Evolutionary conservation across 805 yeast species (phyloP).

Genomic region (Yarrowia hollandica): DNA sequence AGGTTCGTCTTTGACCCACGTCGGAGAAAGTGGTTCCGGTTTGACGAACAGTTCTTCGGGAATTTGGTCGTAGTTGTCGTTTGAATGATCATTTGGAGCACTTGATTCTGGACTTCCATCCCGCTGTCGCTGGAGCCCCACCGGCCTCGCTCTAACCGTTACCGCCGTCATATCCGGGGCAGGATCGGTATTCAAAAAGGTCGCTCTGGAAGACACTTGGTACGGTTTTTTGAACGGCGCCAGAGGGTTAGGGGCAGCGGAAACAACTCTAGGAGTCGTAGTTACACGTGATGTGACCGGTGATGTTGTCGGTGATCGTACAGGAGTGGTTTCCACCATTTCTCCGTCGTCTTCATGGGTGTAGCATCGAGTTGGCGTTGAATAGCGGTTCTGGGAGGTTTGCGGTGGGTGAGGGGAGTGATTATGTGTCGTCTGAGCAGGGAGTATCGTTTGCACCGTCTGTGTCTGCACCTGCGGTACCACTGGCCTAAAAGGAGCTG

Average conservation of each 20-base stretch:
- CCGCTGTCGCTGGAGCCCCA: too few species aligned
- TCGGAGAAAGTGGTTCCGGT: neutral
- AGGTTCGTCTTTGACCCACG: neutral
- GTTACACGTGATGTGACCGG: neutral
- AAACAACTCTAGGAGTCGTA: neutral
- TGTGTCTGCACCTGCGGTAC: neutral
- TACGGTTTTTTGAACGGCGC: slow-evolving; percentile 1
- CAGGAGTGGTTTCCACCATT: neutral
- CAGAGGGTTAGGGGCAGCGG: slow-evolving; percentile 4
- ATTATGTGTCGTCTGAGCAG: too few species aligned
- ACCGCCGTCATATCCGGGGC: neutral
- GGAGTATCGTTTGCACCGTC: too few species aligned
- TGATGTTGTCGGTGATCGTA: neutral
- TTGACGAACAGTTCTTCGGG: neutral
- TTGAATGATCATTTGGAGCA: too few species aligned
- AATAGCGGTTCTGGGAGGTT: too few species aligned
- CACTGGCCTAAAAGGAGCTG: neutral
- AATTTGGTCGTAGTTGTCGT: neutral
- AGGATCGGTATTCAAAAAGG: neutral
- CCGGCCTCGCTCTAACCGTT: neutral
- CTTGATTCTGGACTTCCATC: too few species aligned
- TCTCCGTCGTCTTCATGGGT: neutral
- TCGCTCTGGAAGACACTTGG: neutral
- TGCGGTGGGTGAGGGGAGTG: too few species aligned
- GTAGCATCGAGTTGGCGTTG: neutral